Evolutionary conservation across 257 asterid genomes (phyloP).

Genomic region (Solanum bulbocastanum): DNA sequence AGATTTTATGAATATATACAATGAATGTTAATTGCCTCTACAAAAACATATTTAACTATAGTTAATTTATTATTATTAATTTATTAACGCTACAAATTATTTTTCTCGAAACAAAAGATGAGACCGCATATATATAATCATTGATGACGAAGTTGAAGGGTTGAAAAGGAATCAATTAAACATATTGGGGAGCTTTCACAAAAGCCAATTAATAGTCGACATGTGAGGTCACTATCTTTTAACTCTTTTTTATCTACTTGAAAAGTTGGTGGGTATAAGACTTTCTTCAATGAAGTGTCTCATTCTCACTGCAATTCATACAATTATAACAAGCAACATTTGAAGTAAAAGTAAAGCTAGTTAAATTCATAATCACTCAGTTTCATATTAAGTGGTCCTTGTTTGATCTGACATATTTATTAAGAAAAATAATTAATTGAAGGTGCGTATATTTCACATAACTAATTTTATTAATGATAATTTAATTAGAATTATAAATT

Average conservation of each 20-base stretch:
- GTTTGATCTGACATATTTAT: background rate
- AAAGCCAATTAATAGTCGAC: background rate
- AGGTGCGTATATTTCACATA: background rate
- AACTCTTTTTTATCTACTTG: background rate
- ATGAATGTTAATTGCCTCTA: background rate
- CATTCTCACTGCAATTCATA: background rate
- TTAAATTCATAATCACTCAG: background rate
- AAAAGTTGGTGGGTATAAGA: background rate
- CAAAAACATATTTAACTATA: too few species aligned
- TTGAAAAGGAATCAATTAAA: background rate
- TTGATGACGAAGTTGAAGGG: background rate
- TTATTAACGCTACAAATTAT: too few species aligned
- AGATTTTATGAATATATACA: background rate
- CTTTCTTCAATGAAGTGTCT: background rate
- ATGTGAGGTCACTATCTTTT: background rate
- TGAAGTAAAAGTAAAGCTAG: background rate
- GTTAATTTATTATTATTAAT: too few species aligned
- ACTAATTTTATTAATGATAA: background rate
- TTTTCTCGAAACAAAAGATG: too few species aligned
- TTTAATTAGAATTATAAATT: background rate
- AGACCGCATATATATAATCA: too few species aligned
- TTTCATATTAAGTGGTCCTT: background rate
- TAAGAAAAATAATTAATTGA: background rate
- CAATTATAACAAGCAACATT: background rate
- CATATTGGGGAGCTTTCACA: background rate